Evolutionary conservation across 176 grass and related monocot species (phyloP), one percentile per base, ranked within the genome.

Genomic region (Zoysia japonica): DNA sequence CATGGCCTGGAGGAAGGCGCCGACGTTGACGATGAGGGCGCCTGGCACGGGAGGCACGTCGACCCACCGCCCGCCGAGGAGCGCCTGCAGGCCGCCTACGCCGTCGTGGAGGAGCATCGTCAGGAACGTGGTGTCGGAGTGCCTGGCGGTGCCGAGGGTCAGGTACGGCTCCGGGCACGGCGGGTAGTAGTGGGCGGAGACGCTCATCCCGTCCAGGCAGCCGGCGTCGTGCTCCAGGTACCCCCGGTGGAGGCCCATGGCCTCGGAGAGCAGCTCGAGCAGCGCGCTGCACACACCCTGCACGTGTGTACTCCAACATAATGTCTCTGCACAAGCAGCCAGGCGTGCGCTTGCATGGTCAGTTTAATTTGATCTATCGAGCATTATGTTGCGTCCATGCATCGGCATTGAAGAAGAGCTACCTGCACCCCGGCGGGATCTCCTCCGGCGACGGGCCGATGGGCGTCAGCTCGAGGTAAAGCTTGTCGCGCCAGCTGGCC

Each of bases 51-150:
- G 45, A 9, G 56, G 55, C 3, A 81, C 79, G 3, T 72, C 68
- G 10, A 72, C 45, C 79, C 79, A 72, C 0, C 13, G 5, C 1
- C 14, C 41, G 19, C 13, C 50, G 19, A 61, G 17, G 10, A 60
- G 5, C 17, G 11, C 72, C 72, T 75, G 54, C 7, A 75, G 54
- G 1, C 72, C 72, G 3, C 72, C 72, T 0, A 61, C 43, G 40
- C 40, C 4, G 36, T 81, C 56, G 15, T 75, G 68, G 15, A 81
- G 79, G 61, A 54, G 51, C 51, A 54, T n/a, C 2, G 56, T 59
- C 1, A 59, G 6, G 56, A 59, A 59, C n/a, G 7, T 59, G 56
- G 56, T 0, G 56, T 59, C 56, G 5, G 56, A 20, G 56, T 59
- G 56, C 56, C 9, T 59, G 17, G n/a, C n/a, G 5, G 56, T 19